Percentiles rank a stretch among this genome's conserved stretches.
Conservation (phyloP, 352 stramenopile genomes). For the Blastocystis sp. region DNA sequence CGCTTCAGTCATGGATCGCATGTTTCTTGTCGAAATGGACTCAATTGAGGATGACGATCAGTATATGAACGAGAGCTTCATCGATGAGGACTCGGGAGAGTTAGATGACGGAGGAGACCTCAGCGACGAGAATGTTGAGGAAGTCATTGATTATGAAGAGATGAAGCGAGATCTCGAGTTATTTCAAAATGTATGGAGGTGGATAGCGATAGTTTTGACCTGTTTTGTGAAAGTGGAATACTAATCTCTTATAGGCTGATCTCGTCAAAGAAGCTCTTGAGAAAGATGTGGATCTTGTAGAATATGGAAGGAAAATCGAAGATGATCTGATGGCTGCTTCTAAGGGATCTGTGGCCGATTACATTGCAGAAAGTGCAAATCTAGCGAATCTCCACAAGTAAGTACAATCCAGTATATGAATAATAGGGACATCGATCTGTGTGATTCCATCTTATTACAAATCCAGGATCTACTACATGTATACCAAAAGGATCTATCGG, state of each 20-base stretch:
- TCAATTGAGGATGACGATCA: neutral
- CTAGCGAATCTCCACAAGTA: slow-evolving; percentile 10
- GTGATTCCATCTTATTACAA: neutral
- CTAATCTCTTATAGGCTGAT: neutral
- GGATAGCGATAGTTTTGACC: neutral
- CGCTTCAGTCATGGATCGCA: neutral
- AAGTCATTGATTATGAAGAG: slow-evolving; percentile 19
- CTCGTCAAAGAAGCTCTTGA: slow-evolving; percentile 30
- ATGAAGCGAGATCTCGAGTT: slow-evolving; percentile 12
- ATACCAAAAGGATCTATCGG: slow-evolving; percentile 22
- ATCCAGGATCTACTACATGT: neutral
- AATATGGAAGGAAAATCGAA: slow-evolving; percentile 16
- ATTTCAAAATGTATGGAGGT: neutral
- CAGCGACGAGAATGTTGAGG: neutral
- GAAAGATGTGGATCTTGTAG: slow-evolving; percentile 25
- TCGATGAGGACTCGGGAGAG: neutral
- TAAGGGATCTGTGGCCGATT: neutral
- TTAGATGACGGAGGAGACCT: neutral
- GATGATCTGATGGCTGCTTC: neutral
- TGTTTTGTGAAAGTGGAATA: neutral
- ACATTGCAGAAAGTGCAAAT: slow-evolving; percentile 7
- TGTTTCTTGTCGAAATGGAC: neutral
- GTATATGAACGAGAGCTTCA: neutral
- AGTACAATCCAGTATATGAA: neutral
- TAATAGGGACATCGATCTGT: neutral